Evolutionary conservation across 2,329 filamentous ascomycete genomes (phyloP), one percentile per base, ranked within the genome.

Genomic region (Aspergillus flavus): DNA sequence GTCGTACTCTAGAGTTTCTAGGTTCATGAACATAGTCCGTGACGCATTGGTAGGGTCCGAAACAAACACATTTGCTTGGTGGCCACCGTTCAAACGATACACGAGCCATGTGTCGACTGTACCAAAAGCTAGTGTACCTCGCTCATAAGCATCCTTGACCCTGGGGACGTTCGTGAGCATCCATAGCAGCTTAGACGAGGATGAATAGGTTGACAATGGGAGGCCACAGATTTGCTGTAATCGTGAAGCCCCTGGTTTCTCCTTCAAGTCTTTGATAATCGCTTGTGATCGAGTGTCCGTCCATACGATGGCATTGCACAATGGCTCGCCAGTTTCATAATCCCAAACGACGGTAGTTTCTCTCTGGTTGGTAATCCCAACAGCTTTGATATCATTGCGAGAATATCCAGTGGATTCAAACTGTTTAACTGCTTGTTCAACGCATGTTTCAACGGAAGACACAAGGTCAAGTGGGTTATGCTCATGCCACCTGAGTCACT

Each of bases 1-100:
- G 74, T 94, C 92, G 77, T 96, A 97, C 69, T 91, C 78, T 61
- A 93, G 83, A 2, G 88, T 93, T 70, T 88, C 84, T 57, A 97
- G 82, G 78, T 96, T 93, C 88, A 96, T 93, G 78, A 97, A 95
- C 93, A 96, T 96, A 60, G 93, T 96, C 71, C 93, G 85, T 60
- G 91, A 94, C 12, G 93, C 93, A 76, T 96, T 97, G 64, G 91
- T 93, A 53, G 89, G 87, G 77, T 97, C 93, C 0, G 93, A 94
- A 63, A 96, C 92, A 76, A 92, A 91, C 46, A 95, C 79, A 64
- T 90, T 86, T 53, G 84, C 86, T 54, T 85, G 80, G 41, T 81
- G 83, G 59, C 91, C 89, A 57, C 91, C 92, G 71, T 95, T 82
- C 65, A 96, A 85, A 70, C 88, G 87, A 81, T 92, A 96, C 55